Base-by-base conservation (phyloP, 257 asterid genomes). In the Ophiorrhiza pumila region DNA sequence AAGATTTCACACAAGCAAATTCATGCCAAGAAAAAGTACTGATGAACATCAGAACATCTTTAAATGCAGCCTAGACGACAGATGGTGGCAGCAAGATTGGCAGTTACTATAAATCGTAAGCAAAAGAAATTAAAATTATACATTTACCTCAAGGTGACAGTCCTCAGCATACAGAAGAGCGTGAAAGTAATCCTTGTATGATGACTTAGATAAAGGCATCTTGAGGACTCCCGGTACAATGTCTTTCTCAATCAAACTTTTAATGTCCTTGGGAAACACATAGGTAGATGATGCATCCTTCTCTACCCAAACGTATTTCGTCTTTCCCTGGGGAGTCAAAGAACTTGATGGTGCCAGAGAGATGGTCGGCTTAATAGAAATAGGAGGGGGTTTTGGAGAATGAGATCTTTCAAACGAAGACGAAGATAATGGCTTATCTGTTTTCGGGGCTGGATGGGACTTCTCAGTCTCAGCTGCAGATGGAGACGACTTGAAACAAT, bases 121-220 rank as follows among this genome's bases (percentile, higher is more conserved):
- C 49, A 41, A 37, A 53, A 43, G 17, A 60, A 20, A 8, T 29
- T 22, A 17, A 31, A 11, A 42, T 58, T 55, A 31, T 32, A 50
- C 22, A 1, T 5, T 37, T 66, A 78, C 82, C 82, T 78, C 72
- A 8, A 72, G 68, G 75, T 73, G 57, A 59, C 64, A 71, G 56
- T 78, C 82, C 65, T 78, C 82, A 10, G 82, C 82, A 60, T 73
- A 78, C 32, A 78, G 70, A 46, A 78, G 74, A 37, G 82, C 75
- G 50, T 61, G 75, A 43, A 73, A 78, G 75, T 71, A 73, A 67
- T 78, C 82, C 72, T 73, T 78, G 66, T 78, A 78, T 43, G 78
- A 73, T 67, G 72, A 50, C n/a, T 43, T 53, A 49, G 78, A 68
- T 66, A 73, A 68, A 14, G 82, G 78, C 72, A 31, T 73, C 78